Conservation (phyloP, 345 rosid genomes). For the Brassica carinata region DNA sequence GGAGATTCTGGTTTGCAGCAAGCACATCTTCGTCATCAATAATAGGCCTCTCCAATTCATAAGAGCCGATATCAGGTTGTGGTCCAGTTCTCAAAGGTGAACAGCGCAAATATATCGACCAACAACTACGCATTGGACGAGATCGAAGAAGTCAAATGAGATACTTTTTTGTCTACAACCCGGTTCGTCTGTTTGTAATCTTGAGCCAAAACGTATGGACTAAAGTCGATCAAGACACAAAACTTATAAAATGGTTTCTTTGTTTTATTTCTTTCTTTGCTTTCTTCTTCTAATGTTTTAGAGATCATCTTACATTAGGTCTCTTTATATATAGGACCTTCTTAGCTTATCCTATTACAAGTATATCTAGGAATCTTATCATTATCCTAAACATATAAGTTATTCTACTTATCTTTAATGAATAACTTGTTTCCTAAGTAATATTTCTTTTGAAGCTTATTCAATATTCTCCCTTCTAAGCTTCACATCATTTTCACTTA, state of each 20-base stretch:
- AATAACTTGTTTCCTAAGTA: no score
- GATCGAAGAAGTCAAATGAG: conserved; percentile 70
- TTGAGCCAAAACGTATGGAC: conserved; percentile 35
- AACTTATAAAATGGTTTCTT: background rate
- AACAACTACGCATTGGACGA: conserved; percentile 95
- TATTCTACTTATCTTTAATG: no score
- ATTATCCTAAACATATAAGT: no score
- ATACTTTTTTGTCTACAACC: conserved; percentile 14
- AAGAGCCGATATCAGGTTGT: conserved; percentile 83
- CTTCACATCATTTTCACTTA: background rate
- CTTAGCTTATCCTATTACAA: no score
- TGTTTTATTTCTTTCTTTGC: no score
- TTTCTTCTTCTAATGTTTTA: no score
- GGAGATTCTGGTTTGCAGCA: conserved; percentile 30
- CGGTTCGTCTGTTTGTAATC: conserved; percentile 28
- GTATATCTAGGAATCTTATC: no score
- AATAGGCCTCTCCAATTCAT: conserved; percentile 33
- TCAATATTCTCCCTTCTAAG: background rate
- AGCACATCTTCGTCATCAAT: conserved; percentile 34
- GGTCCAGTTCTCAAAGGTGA: conserved; percentile 85
- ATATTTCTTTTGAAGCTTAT: no score
- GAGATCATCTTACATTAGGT: no score
- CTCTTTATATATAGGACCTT: no score
- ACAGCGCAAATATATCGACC: conserved; percentile 87
- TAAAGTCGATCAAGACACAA: no score